Percentiles rank a stretch among this genome's conserved stretches.
phyloP scores from a whole-genome alignment of 192 early-diverging fungal genomes.

The Coemansia sp. region DNA sequence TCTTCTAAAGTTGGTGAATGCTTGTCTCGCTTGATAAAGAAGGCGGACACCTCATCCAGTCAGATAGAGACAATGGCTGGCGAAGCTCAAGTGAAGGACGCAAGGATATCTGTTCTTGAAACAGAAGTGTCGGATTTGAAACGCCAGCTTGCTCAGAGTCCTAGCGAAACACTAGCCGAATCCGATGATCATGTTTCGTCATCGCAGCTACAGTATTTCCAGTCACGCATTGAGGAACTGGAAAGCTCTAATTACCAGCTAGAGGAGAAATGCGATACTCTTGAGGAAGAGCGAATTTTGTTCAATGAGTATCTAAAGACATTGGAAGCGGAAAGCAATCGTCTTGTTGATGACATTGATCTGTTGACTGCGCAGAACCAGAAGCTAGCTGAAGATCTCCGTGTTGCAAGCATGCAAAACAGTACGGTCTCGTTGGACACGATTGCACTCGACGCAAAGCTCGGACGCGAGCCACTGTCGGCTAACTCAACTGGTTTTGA shows the following conservation, averaged over 20 bases:
- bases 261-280: constrained; percentile 55
- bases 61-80: neutral
- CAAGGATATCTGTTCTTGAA: constrained; percentile 9
- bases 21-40: neutral
- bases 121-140: constrained; percentile 5
- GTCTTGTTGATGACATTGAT: constrained; percentile 77
- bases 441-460: constrained; percentile 33
- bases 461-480: neutral
- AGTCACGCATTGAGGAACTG: constrained; percentile 60
- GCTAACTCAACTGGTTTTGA: neutral
- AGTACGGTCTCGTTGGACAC: constrained; percentile 54
- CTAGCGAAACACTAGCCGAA: neutral
- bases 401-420: constrained; percentile 48
- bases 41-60: neutral
- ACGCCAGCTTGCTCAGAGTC: constrained; percentile 3
- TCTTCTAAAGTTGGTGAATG: neutral
- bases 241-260: constrained; percentile 60
- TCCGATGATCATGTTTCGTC: neutral
- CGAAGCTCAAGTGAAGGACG: constrained; percentile 9
- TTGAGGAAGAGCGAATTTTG: constrained; percentile 17
- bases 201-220: constrained; percentile 42
- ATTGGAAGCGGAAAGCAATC: constrained; percentile 70
- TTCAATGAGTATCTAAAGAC: constrained; percentile 55
- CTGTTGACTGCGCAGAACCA: constrained; percentile 63
- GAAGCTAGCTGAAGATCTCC: constrained; percentile 46